phyloP scores from a whole-genome alignment of 192 early-diverging fungal genomes.

The Coemansia biformis region DNA sequence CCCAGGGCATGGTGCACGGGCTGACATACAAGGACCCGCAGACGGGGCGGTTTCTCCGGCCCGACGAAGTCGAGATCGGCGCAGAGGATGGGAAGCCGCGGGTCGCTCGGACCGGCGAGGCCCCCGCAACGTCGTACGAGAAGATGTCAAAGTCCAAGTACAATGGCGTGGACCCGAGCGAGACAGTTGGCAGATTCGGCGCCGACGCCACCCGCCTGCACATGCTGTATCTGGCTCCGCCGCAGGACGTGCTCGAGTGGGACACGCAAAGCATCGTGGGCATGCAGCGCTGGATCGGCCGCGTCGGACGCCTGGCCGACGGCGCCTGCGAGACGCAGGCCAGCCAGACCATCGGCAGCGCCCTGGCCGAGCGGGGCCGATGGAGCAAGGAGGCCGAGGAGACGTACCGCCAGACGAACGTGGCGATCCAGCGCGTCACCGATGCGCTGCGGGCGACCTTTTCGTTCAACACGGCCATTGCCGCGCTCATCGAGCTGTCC shows the following conservation, averaged over 20 bases:
- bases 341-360: constrained; percentile 37
- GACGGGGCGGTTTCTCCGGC: constrained; percentile 70
- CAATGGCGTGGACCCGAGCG: constrained; percentile 85
- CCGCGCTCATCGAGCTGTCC: constrained; percentile 79
- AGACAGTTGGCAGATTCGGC: constrained; percentile 54
- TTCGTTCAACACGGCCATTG: constrained; percentile 80
- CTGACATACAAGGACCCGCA: constrained; percentile 72
- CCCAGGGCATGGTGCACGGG: constrained; percentile 95
- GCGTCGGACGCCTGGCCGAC: constrained; percentile 58
- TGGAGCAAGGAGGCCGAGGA: constrained; percentile 32
- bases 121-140: constrained; percentile 63
- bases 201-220: constrained; percentile 80
- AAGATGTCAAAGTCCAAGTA: constrained; percentile 98
- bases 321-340: constrained; percentile 44
- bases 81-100: constrained; percentile 41
- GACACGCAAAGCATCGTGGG: constrained; percentile 86
- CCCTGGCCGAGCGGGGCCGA: constrained; percentile 14
- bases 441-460: constrained; percentile 39
- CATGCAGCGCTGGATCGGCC: constrained; percentile 80
- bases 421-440: constrained; percentile 43
- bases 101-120: constrained; percentile 58
- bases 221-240: constrained; percentile 83
- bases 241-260: constrained; percentile 86
- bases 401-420: constrained; percentile 28
- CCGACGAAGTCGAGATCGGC: constrained; percentile 55